Conservation (phyloP, 306 rosid genomes). For the Senna siamea region DNA sequence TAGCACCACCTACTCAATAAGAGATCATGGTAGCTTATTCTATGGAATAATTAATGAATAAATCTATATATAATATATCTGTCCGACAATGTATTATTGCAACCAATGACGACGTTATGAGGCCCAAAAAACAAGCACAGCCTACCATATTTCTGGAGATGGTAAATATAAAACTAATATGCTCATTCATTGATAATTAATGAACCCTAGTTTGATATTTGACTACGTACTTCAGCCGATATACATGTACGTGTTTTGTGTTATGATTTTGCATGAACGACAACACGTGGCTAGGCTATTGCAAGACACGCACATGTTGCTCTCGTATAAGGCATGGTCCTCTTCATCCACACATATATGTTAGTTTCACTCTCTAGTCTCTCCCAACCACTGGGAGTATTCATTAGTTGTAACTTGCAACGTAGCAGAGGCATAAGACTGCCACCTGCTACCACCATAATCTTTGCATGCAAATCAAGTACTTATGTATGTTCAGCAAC, state of each 20-base stretch:
- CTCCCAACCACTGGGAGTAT: slow-evolving; percentile 13
- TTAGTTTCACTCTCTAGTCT: no score
- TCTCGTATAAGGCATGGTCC: neutral
- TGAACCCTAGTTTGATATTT: neutral
- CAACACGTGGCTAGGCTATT: slow-evolving; percentile 6
- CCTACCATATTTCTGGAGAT: slow-evolving; percentile 5
- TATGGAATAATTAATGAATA: no score
- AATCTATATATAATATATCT: no score
- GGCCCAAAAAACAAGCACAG: neutral
- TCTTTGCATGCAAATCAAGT: no score
- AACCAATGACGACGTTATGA: neutral
- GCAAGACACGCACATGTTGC: slow-evolving; percentile 21
- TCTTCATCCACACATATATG: slow-evolving; percentile 29
- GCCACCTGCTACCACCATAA: slow-evolving; percentile 7
- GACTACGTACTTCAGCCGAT: neutral
- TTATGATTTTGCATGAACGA: slow-evolving; percentile 26
- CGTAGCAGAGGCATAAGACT: slow-evolving; percentile 25
- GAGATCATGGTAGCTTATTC: no score
- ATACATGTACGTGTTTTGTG: neutral
- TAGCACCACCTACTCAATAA: no score
- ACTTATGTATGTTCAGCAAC: no score
- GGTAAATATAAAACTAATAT: neutral
- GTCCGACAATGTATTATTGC: neutral
- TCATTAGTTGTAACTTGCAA: neutral
- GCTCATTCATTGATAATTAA: neutral